Percentiles rank a stretch among this genome's conserved stretches.
These are phyloP conservation scores for Starmera caribaea DNA, from an alignment of 805 yeast species.

Conservation along the genomic window DNA sequence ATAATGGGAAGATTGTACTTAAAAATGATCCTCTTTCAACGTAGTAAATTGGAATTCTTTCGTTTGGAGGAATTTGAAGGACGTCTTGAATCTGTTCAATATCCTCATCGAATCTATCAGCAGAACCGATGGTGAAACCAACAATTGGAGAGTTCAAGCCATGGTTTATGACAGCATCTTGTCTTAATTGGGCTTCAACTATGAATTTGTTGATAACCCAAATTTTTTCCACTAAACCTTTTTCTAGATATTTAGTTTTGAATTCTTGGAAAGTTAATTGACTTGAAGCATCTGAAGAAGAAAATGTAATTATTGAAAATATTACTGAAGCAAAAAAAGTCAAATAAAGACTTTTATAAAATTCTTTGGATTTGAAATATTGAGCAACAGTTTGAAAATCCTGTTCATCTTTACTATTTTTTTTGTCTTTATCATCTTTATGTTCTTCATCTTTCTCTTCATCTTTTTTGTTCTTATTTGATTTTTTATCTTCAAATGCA, in stretches of 20 bases:
- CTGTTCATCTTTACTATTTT: conserved; percentile 13
- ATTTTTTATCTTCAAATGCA: conserved; percentile 1
- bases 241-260: conserved; percentile 65
- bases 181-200: conserved; percentile 61
- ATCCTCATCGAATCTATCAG: conserved; percentile 77
- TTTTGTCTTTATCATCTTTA: conserved; percentile 12
- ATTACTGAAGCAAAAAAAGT: conserved; percentile 28
- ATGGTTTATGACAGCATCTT: conserved; percentile 21
- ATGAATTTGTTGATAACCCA: conserved; percentile 62
- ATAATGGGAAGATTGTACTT: conserved; percentile 54
- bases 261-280: conserved; percentile 70
- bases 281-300: conserved; percentile 16
- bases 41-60: conserved; percentile 71
- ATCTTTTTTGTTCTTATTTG: conserved; percentile 6
- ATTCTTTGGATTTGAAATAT: conserved; percentile 33
- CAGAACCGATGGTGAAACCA: conserved; percentile 80
- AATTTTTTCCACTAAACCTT: conserved; percentile 67
- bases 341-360: conserved; percentile 26
- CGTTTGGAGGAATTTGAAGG: conserved; percentile 54
- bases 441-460: conserved; percentile 10
- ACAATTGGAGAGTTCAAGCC: conserved; percentile 34
- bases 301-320: conserved; percentile 24
- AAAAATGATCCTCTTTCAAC: conserved; percentile 58
- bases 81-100: conserved; percentile 64
- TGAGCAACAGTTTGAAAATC: conserved; percentile 22